These are phyloP conservation scores for Alternaria tenuissima DNA, from an alignment of 2,329 filamentous ascomycete genomes.

Conservation along the genomic window DNA sequence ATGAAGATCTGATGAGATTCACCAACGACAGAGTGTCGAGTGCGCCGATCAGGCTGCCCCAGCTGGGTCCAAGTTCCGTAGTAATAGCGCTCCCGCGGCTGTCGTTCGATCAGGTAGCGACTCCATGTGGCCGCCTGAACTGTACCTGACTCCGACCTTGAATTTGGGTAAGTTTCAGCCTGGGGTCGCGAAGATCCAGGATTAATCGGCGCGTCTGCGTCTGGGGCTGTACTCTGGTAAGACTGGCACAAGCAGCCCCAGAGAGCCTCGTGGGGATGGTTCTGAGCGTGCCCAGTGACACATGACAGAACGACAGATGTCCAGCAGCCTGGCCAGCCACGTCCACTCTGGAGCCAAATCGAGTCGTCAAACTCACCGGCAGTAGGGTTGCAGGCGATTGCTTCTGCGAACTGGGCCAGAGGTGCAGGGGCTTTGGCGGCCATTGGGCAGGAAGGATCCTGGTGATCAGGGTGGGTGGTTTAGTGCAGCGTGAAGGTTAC, in stretches of 20 bases:
- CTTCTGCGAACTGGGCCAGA: conserved; percentile 19
- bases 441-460: conserved; percentile 23
- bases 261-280: neutral
- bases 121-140: conserved; percentile 16
- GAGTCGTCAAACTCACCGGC: conserved; percentile 1
- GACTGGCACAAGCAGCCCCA: conserved; percentile 1
- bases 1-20: conserved; percentile 15
- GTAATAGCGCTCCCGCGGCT: conserved; percentile 15
- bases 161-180: neutral
- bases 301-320: conserved; percentile 10
- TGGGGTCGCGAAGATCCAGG: neutral
- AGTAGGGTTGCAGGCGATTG: neutral
- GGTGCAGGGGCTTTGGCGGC: conserved; percentile 16
- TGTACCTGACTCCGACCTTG: conserved; percentile 8
- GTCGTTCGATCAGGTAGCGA: conserved; percentile 24
- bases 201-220: conserved; percentile 1
- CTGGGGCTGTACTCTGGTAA: neutral
- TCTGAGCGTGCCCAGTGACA: conserved; percentile 17
- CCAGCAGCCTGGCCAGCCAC: neutral
- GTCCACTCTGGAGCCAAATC: neutral
- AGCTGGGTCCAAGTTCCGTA: conserved; percentile 10
- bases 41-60: conserved; percentile 21
- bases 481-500: conserved; percentile 20
- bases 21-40: conserved; percentile 26
- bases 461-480: conserved; percentile 20